Conservation (phyloP, 352 stramenopile genomes). For the Pythium oligandrum region DNA sequence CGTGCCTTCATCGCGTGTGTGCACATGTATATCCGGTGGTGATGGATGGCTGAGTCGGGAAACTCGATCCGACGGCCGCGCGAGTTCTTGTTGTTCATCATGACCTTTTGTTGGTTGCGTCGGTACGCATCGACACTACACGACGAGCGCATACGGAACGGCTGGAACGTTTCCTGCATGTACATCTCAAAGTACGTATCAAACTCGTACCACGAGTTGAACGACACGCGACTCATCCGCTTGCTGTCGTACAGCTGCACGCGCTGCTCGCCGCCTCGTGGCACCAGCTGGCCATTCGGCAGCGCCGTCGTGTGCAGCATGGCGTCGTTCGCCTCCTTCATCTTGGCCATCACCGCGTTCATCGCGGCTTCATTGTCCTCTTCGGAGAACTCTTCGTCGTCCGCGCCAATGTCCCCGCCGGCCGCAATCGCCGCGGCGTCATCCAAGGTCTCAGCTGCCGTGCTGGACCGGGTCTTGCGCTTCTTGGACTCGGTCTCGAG, state of each 20-base stretch:
- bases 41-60: slow-evolving; percentile 72
- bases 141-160: slow-evolving; percentile 81
- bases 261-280: slow-evolving; percentile 20
- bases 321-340: slow-evolving; percentile 28
- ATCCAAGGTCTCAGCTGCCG: not conserved
- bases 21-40: slow-evolving; percentile 89
- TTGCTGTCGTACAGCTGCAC: slow-evolving; percentile 74
- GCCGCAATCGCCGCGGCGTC: slow-evolving; percentile 5
- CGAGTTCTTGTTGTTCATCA: slow-evolving; percentile 86
- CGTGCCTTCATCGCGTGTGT: slow-evolving; percentile 84
- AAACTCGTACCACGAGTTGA: slow-evolving; percentile 86
- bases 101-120: slow-evolving; percentile 84
- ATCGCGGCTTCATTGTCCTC: slow-evolving; percentile 52
- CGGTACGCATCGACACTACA: slow-evolving; percentile 80
- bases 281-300: slow-evolving; percentile 21
- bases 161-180: slow-evolving; percentile 86
- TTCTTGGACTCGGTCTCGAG: slow-evolving; percentile 8
- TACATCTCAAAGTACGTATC: slow-evolving; percentile 86
- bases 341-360: slow-evolving; percentile 56
- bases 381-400: slow-evolving; percentile 42
- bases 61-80: slow-evolving; percentile 76
- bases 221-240: slow-evolving; percentile 78
- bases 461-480: slow-evolving; percentile 14
- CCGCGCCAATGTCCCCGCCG: slow-evolving; percentile 4
- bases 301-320: slow-evolving; percentile 16